Conservation (phyloP, 1,284 basidiomycete genomes). For the Pseudozyma sp. region DNA sequence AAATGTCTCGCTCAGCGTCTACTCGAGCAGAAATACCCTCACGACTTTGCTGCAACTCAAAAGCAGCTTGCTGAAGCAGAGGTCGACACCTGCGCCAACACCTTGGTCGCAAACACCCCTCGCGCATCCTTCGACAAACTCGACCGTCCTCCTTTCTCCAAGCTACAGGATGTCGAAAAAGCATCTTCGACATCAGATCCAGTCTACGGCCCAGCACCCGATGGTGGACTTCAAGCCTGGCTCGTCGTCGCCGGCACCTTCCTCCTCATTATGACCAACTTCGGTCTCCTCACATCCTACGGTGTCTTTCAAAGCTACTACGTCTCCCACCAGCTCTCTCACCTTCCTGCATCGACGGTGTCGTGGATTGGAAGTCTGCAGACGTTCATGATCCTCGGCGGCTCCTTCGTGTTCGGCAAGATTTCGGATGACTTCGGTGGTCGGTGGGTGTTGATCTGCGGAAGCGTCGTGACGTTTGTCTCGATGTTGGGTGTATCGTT, state of each 20-base stretch:
- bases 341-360: slow-evolving; percentile 30
- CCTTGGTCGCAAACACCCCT: slow-evolving; percentile 40
- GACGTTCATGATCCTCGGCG: slow-evolving; percentile 45
- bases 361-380: slow-evolving; percentile 48
- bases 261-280: slow-evolving; percentile 52
- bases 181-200: not conserved
- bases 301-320: slow-evolving; percentile 49
- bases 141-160: slow-evolving; percentile 6
- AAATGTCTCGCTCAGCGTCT: slow-evolving; percentile 44
- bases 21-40: slow-evolving; percentile 29
- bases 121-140: slow-evolving; percentile 35
- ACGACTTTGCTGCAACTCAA: not conserved
- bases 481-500: slow-evolving; percentile 42
- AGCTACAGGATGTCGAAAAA: slow-evolving; percentile 17
- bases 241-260: slow-evolving; percentile 48
- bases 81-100: slow-evolving; percentile 31
- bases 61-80: not conserved
- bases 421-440: slow-evolving; percentile 42
- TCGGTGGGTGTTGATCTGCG: slow-evolving; percentile 27
- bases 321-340: slow-evolving; percentile 28
- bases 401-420: slow-evolving; percentile 46
- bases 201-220: slow-evolving; percentile 23
- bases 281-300: slow-evolving; percentile 50
- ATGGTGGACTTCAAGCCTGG: slow-evolving; percentile 46
- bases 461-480: slow-evolving; percentile 36